phyloP scores from a whole-genome alignment of 2,329 filamentous ascomycete genomes.

The Curvularia eragrostidis region DNA sequence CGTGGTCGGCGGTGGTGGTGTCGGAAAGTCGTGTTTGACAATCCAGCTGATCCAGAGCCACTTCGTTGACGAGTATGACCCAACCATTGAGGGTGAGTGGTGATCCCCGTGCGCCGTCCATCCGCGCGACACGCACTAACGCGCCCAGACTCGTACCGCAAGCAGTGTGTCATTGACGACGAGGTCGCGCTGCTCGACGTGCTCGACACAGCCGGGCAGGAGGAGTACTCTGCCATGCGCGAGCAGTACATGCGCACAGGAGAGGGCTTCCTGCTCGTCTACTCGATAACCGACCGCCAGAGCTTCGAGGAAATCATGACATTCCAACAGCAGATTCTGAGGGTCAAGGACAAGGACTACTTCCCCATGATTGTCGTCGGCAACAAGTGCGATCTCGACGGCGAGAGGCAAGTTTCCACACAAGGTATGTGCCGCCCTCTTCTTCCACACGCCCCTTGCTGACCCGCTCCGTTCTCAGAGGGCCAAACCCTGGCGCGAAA shows the following conservation, averaged over 20 bases:
- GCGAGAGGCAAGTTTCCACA: conserved; percentile 87
- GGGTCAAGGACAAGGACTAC: conserved; percentile 99
- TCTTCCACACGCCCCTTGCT: conserved; percentile 23
- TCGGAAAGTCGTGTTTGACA: conserved; percentile 98
- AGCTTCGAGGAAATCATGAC: conserved; percentile 98
- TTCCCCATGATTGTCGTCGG: conserved; percentile 99
- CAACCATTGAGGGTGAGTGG: conserved; percentile 90
- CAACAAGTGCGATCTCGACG: conserved; percentile 98
- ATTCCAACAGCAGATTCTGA: conserved; percentile 97
- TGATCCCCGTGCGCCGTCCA: conserved; percentile 3
- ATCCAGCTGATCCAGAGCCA: conserved; percentile 85
- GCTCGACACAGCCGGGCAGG: conserved; percentile 95
- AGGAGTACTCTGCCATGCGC: conserved; percentile 99
- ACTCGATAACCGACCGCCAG: conserved; percentile 96
- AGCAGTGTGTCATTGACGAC: conserved; percentile 99
- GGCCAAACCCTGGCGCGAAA: conserved; percentile 83
- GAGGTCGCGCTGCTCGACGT: conserved; percentile 98
- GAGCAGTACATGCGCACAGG: conserved; percentile 99
- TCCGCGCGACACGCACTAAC: conserved; percentile 18
- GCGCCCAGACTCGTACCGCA: conserved; percentile 90
- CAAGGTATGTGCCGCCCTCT: conserved; percentile 70
- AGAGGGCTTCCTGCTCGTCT: conserved; percentile 96
- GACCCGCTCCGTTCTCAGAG: conserved; percentile 64
- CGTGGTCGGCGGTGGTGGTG: conserved; percentile 95
- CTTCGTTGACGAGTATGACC: conserved; percentile 99